These are phyloP conservation scores for Kurtzmaniella quercitrusa DNA, from an alignment of 1,139 yeast genomes.

Conservation along the genomic window DNA sequence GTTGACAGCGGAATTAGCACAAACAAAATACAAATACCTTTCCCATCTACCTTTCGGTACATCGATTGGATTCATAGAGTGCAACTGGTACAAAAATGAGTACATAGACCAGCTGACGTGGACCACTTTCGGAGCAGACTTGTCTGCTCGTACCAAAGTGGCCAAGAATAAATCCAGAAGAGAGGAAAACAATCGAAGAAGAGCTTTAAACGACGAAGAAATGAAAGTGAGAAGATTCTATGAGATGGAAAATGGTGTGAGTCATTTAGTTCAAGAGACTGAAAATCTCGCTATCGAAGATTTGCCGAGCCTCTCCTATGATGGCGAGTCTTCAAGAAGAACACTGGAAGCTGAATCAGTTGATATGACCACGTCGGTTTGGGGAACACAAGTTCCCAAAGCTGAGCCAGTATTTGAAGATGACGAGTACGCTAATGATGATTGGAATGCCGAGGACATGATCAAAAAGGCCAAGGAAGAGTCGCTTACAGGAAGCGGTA, in stretches of 20 bases:
- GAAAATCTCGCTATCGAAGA: background rate
- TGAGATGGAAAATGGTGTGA: conserved; percentile 47
- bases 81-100: conserved; percentile 66
- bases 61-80: conserved; percentile 76
- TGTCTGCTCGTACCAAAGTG: conserved; percentile 55
- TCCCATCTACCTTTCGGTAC: conserved; percentile 84
- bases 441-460: conserved; percentile 48
- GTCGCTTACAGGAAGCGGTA: conserved; percentile 20
- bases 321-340: background rate
- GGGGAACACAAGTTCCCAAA: conserved; percentile 58
- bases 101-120: conserved; percentile 48
- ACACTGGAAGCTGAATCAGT: conserved; percentile 12
- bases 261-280: background rate
- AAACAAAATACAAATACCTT: conserved; percentile 67
- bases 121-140: conserved; percentile 52
- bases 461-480: conserved; percentile 45
- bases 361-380: conserved; percentile 41
- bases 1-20: conserved; percentile 46
- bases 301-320: background rate
- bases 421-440: conserved; percentile 28
- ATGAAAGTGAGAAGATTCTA: conserved; percentile 52
- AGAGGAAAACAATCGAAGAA: conserved; percentile 62
- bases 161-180: conserved; percentile 50
- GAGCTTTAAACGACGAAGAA: conserved; percentile 64
- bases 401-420: conserved; percentile 22